Conservation (phyloP, 805 yeast genomes). For the Cyberlindnera mrakii region DNA sequence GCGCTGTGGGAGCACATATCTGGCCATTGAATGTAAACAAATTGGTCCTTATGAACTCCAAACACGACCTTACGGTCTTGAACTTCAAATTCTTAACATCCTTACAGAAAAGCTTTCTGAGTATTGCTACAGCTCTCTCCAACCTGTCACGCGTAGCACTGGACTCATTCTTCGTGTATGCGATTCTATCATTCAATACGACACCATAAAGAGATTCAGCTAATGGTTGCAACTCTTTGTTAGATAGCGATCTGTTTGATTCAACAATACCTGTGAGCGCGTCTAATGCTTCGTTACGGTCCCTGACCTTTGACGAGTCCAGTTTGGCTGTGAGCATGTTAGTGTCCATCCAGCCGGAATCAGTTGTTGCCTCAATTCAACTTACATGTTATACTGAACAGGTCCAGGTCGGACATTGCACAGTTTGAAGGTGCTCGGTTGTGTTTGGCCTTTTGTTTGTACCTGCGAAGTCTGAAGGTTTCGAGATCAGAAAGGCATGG, state of each 20-base stretch:
- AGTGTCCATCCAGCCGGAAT: not conserved
- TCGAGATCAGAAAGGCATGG: too few species aligned
- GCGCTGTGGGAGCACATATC: slow-evolving; percentile 24
- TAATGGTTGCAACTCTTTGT: slow-evolving; percentile 19
- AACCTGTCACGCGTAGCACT: slow-evolving; percentile 26
- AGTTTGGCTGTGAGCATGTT: slow-evolving; percentile 23
- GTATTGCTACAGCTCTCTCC: slow-evolving; percentile 27
- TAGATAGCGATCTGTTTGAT: slow-evolving; percentile 19
- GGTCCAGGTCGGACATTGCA: slow-evolving; percentile 6
- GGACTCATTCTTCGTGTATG: slow-evolving; percentile 23
- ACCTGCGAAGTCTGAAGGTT: not conserved
- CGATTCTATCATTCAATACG: slow-evolving; percentile 31
- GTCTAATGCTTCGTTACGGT: slow-evolving; percentile 45
- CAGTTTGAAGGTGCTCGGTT: not conserved
- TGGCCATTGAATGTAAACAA: slow-evolving; percentile 9
- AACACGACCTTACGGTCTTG: slow-evolving; percentile 8
- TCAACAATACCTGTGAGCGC: slow-evolving; percentile 27
- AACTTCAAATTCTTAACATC: slow-evolving; percentile 11
- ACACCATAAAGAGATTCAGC: slow-evolving; percentile 25
- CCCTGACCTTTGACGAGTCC: slow-evolving; percentile 46
- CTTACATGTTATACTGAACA: slow-evolving; percentile 8
- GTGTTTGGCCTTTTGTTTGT: not conserved
- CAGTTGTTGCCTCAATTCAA: not conserved
- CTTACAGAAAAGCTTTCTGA: slow-evolving; percentile 21
- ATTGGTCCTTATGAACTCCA: slow-evolving; percentile 8